Evolutionary conservation across 2,329 filamentous ascomycete species (phyloP), one percentile per base, ranked within the genome.

Genomic region (Dryadomyces quercus-mongolicae): DNA sequence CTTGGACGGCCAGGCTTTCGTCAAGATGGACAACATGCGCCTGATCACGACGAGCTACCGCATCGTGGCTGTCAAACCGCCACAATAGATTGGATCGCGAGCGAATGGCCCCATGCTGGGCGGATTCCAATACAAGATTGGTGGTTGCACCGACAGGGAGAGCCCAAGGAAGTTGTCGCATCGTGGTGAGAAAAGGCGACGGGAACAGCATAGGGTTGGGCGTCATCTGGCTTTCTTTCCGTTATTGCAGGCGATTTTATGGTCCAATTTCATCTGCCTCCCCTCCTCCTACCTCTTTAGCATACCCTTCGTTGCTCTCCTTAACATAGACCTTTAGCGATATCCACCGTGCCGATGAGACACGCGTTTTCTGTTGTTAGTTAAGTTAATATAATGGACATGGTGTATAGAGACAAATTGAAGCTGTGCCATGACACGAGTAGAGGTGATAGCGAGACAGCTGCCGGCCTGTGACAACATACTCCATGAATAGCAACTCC

Each of bases 21-120:
- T 78, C 55, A 71, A 77, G 65, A 78, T 78, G 75, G 75, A 78
- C 58, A 70, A 67, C 18, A 74, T 74, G 74, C 70, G 74, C 12
- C 64, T 78, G 16, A 71, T 72, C 21, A 73, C 72, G 2, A 78
- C 75, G 8, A 77, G 73, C 52, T 77, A 77, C 55, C 71, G 75
- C 49, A 70, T 78, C 54, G 71, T 78, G 56, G 75, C 75, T 0
- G 69, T 71, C 62, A 78, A 76, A 62, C 72, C 66, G 12, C 43
- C 31, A 13, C 52, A 57, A 51, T 55, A 55, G n/a, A 31, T 10
- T 8, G 12, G n/a, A 1, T 36, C 25, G 15, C 6, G 36, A 18
- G n/a, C 22, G 16, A 9, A 18, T 44, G 42, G 40, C 15, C 36
- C 10, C 36, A 40, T 31, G 8, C 25, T 31, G 25, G 25, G 25